Base-by-base conservation (phyloP, 2,329 filamentous ascomycete genomes). In the Trichoderma lentiforme region DNA sequence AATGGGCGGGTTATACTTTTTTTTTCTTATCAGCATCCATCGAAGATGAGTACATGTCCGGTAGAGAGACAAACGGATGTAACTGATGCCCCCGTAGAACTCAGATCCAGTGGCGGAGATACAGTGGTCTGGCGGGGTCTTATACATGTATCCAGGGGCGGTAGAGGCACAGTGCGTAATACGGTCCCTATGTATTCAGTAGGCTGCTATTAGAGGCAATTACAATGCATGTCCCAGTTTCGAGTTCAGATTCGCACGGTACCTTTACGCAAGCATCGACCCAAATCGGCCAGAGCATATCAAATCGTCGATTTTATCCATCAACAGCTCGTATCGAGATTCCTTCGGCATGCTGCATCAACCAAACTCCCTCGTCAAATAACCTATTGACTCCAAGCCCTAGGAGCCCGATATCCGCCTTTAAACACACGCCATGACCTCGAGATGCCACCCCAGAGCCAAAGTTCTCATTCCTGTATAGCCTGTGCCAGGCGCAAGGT, bases 401-500 rank as follows among this genome's bases (percentile, higher is more conserved):
- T 3, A 12, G 3, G 11, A 21, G n/a, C 4, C n/a, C 47, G 47
- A 21, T 24, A 11, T 51, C 1, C 4, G 6, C 18, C 24, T 58
- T 26, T 26, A 14, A n/a, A 21, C 56, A 14, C 12, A 18, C 36
- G 21, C 14, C 56, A 28, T 68, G 34, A 71, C 4, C 1, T 24
- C 24, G 15, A 36, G 28, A 69, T 69, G 66, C 8, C 53, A 21
- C 1, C 30, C 4, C 43, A 32, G 32, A 67, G 28, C 8, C 64
- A 47, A 0, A 32, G 18, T 51, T 61, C 66, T 15, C 32, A 51
- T 34, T 69, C 66, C 14, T 69, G 66, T 14, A 28, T 61, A 6
- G 39, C 36, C 28, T 61, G 56, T 51, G 56, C 66, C 36, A 30
- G 66, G 39, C 66, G 66, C 36, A 69, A 69, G 57, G 9, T 69